Evolutionary conservation across 441 rosid genomes (phyloP).

Genomic region (Jatropha podagrica): DNA sequence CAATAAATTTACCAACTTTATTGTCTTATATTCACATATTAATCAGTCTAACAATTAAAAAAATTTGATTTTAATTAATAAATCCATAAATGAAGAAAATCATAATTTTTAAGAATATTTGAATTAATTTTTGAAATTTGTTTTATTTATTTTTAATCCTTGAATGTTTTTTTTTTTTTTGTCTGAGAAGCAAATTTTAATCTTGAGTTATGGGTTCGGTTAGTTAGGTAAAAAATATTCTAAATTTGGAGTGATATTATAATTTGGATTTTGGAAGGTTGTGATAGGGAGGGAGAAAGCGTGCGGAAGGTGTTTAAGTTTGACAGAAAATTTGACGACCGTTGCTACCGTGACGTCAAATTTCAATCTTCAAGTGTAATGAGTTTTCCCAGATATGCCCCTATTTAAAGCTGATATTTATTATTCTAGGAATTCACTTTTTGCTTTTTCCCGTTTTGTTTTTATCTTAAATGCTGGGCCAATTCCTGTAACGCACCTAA

Average conservation of each 20-base stretch:
- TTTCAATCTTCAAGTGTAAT: not conserved
- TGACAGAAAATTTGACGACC: constrained; percentile 15
- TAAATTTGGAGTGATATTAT: not conserved
- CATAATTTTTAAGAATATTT: no score
- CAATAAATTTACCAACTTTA: no score
- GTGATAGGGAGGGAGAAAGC: not conserved
- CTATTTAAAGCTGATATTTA: not conserved
- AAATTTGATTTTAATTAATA: no score
- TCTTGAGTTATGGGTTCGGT: not conserved
- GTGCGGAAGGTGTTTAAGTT: not conserved
- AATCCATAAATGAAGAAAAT: no score
- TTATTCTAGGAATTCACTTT: not conserved
- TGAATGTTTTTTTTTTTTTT: not conserved
- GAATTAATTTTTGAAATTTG: no score
- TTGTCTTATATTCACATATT: no score
- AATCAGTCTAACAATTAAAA: no score
- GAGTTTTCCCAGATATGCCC: not conserved
- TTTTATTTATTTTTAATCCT: no score
- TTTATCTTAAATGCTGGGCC: not conserved
- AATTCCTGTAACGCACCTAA: not conserved
- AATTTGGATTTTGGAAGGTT: not conserved
- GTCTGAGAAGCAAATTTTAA: not conserved
- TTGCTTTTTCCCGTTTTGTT: not conserved
- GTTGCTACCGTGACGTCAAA: constrained; percentile 17
- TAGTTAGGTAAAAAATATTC: not conserved